phyloP scores from a whole-genome alignment of 805 yeast genomes.

The Yamadazyma scolyti region DNA sequence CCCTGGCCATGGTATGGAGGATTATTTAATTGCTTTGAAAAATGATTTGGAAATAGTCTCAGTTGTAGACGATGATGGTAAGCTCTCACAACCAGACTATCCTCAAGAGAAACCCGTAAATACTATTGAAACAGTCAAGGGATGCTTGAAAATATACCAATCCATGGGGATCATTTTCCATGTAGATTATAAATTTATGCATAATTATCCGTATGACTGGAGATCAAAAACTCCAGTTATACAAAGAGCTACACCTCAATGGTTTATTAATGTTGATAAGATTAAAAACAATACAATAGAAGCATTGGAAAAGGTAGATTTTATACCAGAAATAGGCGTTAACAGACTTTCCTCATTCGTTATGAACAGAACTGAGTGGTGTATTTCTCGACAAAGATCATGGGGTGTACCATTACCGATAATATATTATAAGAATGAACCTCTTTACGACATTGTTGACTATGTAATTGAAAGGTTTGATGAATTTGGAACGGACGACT shows the following conservation, averaged over 20 bases:
- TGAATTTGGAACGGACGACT: slow-evolving; percentile 64
- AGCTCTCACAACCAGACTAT: slow-evolving; percentile 51
- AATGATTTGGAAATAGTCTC: slow-evolving; percentile 61
- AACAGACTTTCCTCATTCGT: slow-evolving; percentile 72
- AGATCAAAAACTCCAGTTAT: slow-evolving; percentile 93
- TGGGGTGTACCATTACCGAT: slow-evolving; percentile 99
- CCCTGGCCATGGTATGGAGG: slow-evolving; percentile 97
- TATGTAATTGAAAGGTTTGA: slow-evolving; percentile 56
- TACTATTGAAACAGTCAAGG: slow-evolving; percentile 22
- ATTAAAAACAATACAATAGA: slow-evolving; percentile 61
- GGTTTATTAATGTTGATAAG: slow-evolving; percentile 85
- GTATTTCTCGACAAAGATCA: slow-evolving; percentile 89
- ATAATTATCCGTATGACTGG: slow-evolving; percentile 97
- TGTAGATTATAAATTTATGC: slow-evolving; percentile 52
- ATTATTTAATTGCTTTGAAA: slow-evolving; percentile 65
- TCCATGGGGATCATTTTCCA: slow-evolving; percentile 44
- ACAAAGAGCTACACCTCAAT: slow-evolving; percentile 92
- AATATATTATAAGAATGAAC: slow-evolving; percentile 52
- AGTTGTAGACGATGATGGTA: slow-evolving; percentile 76
- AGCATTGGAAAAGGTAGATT: slow-evolving; percentile 60
- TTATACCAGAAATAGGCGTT: slow-evolving; percentile 70
- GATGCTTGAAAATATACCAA: slow-evolving; percentile 53
- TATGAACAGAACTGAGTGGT: slow-evolving; percentile 86
- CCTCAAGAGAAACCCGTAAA: slow-evolving; percentile 39
- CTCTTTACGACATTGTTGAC: slow-evolving; percentile 54